Evolutionary conservation across 2,329 filamentous ascomycete species (phyloP).

Genomic region (Polychaeton citri): DNA sequence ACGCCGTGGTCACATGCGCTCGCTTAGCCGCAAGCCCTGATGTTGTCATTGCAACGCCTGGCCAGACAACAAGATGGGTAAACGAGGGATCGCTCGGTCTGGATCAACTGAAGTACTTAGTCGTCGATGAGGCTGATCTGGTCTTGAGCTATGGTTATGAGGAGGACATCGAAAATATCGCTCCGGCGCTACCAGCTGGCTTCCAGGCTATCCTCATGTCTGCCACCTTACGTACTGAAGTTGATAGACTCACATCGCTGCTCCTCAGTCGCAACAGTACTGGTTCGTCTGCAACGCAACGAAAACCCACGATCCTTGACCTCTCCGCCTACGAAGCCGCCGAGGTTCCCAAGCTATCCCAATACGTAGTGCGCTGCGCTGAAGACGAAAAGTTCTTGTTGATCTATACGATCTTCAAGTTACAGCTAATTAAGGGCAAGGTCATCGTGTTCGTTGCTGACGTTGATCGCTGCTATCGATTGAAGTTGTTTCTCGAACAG

Average conservation of each 20-base stretch:
- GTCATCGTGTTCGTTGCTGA: conserved; percentile 74
- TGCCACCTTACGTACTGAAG: conserved; percentile 77
- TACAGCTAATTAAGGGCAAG: conserved; percentile 88
- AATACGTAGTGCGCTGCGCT: conserved; percentile 83
- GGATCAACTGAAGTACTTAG: conserved; percentile 58
- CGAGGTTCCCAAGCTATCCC: conserved; percentile 53
- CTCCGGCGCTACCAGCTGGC: conserved; percentile 65
- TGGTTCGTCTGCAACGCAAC: conserved; percentile 43
- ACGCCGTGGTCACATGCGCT: conserved; percentile 75
- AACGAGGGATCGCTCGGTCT: conserved; percentile 59
- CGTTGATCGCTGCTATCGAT: conserved; percentile 75
- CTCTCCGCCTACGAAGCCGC: conserved; percentile 60
- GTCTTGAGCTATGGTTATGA: conserved; percentile 90
- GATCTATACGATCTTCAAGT: conserved; percentile 87
- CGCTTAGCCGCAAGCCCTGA: conserved; percentile 78
- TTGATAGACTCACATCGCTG: conserved; percentile 70
- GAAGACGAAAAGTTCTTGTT: conserved; percentile 96
- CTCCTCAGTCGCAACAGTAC: conserved; percentile 36
- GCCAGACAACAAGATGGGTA: conserved; percentile 67
- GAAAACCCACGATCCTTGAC: conserved; percentile 57
- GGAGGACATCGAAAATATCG: conserved; percentile 70
- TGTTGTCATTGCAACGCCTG: conserved; percentile 80
- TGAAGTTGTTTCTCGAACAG: conserved; percentile 93
- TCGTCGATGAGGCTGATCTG: conserved; percentile 89
- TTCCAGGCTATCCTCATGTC: conserved; percentile 90